Base-by-base conservation (phyloP, 2,329 filamentous ascomycete genomes). In the Talaromyces sp. region DNA sequence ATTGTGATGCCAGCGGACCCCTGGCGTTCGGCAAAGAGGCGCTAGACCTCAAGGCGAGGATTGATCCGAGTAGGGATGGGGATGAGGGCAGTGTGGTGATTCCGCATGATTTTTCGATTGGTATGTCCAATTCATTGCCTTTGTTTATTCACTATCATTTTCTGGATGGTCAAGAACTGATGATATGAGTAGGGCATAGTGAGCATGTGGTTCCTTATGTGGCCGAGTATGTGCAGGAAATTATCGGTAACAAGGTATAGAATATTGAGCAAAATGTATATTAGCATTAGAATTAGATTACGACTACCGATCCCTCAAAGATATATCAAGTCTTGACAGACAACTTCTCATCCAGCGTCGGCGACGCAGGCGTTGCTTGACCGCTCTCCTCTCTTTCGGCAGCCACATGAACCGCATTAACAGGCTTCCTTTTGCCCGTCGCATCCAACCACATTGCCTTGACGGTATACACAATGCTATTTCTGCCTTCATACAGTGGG, bases 401-500 rank as follows among this genome's bases (percentile, higher is more conserved):
- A 52, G 48, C 24, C 10, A 48, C 45, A 35, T 33, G 50, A 31
- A 57, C 48, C 39, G 74, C 54, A 77, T 60, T 65, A 39, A 63
- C 54, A 3, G 71, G 72, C 19, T 67, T 69, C 66, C 70, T 76
- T 68, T 70, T 77, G 1, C 80, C 80, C 60, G 73, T 84, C 8
- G 90, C 64, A 75, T 93, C 90, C 63, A 82, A 72, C 47, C 77
- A 82, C 68, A 93, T 90, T 33, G 83, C 80, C 73, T 84, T 87
- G 67, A 85, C 76, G 0, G 88, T 91, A 60, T 84, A 80, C 0
- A 75, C 73, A 64, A 91, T 87, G 1, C 89, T 93, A 64, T 82
- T 77, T 1, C 93, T 81, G 0, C 92, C 91, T 74, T 97, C 92
- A 76, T 85, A 95, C 1, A 95, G 79, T 7, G 93, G 93, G 77